Evolutionary conservation across 2,329 filamentous ascomycete genomes (phyloP).

Genomic region (Penicillium palitans): DNA sequence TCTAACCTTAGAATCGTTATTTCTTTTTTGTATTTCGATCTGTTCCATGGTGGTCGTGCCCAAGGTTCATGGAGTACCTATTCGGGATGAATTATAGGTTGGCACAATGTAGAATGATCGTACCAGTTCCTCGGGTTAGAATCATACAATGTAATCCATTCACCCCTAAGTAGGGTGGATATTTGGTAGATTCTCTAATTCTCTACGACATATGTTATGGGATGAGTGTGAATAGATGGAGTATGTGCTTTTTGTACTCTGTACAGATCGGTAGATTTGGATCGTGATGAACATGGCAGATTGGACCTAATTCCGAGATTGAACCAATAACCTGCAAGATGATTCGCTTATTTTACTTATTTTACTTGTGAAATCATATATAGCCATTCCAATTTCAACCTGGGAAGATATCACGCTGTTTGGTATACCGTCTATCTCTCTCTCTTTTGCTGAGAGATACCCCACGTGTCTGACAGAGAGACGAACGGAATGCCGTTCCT

Average conservation of each 20-base stretch:
- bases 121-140: neutral
- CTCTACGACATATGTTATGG: no score
- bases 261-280: conserved; percentile 1
- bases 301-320: neutral
- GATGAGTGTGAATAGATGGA: neutral
- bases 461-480: conserved; percentile 23
- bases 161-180: neutral
- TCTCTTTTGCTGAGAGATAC: neutral
- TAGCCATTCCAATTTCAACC: neutral
- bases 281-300: neutral
- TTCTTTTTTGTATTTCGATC: neutral
- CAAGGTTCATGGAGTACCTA: neutral
- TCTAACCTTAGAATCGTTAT: neutral
- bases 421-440: neutral
- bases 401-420: neutral
- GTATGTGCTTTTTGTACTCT: neutral
- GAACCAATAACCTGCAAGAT: neutral
- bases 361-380: no score
- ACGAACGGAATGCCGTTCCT: conserved; percentile 13
- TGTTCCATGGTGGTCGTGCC: neutral
- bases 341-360: conserved; percentile 4
- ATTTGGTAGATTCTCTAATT: neutral
- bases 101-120: neutral
- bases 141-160: neutral
- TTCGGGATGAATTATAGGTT: neutral